Conservation (phyloP, 2,329 filamentous ascomycete species). For the Geosmithia morbida region DNA sequence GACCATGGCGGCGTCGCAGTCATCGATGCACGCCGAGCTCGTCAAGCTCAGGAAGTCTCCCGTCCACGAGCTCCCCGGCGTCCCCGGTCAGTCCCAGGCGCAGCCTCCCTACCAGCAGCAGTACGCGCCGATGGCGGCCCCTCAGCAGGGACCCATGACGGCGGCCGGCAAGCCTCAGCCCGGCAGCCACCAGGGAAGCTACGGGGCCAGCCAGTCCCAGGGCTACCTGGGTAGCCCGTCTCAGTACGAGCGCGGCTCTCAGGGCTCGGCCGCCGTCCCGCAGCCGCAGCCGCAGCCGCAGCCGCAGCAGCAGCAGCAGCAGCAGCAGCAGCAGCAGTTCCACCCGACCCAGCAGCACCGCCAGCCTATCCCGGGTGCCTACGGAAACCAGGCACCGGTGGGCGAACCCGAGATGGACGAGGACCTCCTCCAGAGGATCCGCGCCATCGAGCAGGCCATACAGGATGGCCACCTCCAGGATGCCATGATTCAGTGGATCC, state of each 20-base stretch:
- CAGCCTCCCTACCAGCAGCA: constrained; percentile 1
- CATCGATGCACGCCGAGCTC: constrained; percentile 52
- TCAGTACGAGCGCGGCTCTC: constrained; percentile 20
- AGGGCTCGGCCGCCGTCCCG: constrained; percentile 14
- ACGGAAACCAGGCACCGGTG: constrained; percentile 19
- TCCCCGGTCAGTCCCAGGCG: constrained; percentile 11
- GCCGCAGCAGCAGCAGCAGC: constrained; percentile 14
- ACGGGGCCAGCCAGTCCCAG: constrained; percentile 16
- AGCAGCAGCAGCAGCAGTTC: constrained; percentile 1
- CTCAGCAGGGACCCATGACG: neutral
- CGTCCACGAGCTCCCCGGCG: constrained; percentile 25
- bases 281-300: constrained; percentile 18
- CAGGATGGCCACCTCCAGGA: constrained; percentile 45
- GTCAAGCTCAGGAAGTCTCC: constrained; percentile 39
- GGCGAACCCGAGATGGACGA: constrained; percentile 20
- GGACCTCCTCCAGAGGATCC: constrained; percentile 41
- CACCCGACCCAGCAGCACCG: constrained; percentile 9
- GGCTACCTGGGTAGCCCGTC: constrained; percentile 18
- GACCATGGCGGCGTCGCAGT: constrained; percentile 53
- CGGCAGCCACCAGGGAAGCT: constrained; percentile 17
- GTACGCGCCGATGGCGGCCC: neutral
- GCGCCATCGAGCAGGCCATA: constrained; percentile 48
- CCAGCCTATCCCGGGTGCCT: constrained; percentile 14
- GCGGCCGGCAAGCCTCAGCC: constrained; percentile 3
- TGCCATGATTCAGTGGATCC: constrained; percentile 53